phyloP scores from a whole-genome alignment of 371 early-diverging fungal genomes.

The Dichotomocladium elegans region DNA sequence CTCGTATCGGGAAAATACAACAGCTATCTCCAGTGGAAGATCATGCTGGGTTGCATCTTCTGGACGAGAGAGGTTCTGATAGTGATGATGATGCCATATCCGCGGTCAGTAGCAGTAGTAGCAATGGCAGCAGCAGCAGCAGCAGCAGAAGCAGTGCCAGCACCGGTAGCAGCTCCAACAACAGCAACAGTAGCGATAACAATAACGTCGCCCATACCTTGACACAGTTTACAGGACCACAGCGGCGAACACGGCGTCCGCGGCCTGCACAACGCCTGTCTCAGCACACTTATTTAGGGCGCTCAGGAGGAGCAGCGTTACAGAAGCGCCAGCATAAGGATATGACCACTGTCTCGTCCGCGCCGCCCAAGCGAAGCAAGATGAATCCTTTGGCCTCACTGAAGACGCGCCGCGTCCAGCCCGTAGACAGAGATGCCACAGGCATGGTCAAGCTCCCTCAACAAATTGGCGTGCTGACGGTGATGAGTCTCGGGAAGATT shows the following conservation, averaged over 20 bases:
- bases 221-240: neutral
- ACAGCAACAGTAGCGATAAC: neutral
- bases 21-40: no score
- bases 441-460: conserved; percentile 77
- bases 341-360: conserved; percentile 36
- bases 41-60: no score
- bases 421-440: conserved; percentile 57
- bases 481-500: conserved; percentile 69
- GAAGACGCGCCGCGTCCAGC: conserved; percentile 48
- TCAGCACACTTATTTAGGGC: no score
- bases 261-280: no score
- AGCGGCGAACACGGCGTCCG: no score
- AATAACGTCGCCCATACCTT: neutral
- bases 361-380: conserved; percentile 43
- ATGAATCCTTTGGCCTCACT: conserved; percentile 19
- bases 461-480: conserved; percentile 75
- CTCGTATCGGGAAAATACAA: conserved; percentile 19
- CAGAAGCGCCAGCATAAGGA: neutral
- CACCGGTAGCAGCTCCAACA: conserved; percentile 24
- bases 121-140: conserved; percentile 6
- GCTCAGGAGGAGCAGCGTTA: neutral
- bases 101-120: no score
- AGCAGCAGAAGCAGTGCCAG: no score
- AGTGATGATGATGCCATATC: conserved; percentile 1
- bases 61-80: conserved; percentile 30